Conservation (phyloP, 2,329 filamentous ascomycete genomes). For the Elsinoe arachidis region DNA sequence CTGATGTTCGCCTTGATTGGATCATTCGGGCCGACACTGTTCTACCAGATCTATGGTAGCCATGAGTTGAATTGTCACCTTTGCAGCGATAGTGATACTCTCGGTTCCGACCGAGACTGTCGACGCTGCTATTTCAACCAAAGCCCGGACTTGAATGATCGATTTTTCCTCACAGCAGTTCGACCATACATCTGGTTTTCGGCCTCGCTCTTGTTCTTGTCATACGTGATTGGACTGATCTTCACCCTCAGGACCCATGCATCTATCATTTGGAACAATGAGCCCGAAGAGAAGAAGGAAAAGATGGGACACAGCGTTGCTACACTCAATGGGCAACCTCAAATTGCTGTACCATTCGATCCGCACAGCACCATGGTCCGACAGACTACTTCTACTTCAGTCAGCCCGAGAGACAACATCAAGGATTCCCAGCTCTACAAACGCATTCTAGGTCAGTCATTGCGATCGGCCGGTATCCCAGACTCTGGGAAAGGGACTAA, state of each 20-base stretch:
- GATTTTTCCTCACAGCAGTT: constrained; percentile 84
- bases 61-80: constrained; percentile 81
- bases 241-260: constrained; percentile 95
- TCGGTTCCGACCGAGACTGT: constrained; percentile 60
- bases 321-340: constrained; percentile 18
- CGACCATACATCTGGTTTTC: constrained; percentile 89
- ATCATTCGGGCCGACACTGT: constrained; percentile 88
- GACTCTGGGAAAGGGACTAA: constrained; percentile 41
- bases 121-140: constrained; percentile 92
- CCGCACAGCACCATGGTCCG: constrained; percentile 17
- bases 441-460: constrained; percentile 80
- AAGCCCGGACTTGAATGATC: constrained; percentile 69
- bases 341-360: constrained; percentile 9
- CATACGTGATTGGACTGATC: constrained; percentile 86
- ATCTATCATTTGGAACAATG: constrained; percentile 90
- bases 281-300: constrained; percentile 47
- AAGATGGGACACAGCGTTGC: constrained; percentile 30
- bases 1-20: constrained; percentile 90
- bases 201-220: constrained; percentile 76
- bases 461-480: constrained; percentile 70
- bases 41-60: constrained; percentile 97
- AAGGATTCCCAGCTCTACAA: constrained; percentile 86
- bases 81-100: constrained; percentile 46
- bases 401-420: constrained; percentile 54
- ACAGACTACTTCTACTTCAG: constrained; percentile 16